A percentile compares a stretch with the other conserved stretches of the same genome.
These are phyloP conservation scores for Zarea fungicola DNA, from an alignment of 2,329 filamentous ascomycete species.

Conservation along the genomic window DNA sequence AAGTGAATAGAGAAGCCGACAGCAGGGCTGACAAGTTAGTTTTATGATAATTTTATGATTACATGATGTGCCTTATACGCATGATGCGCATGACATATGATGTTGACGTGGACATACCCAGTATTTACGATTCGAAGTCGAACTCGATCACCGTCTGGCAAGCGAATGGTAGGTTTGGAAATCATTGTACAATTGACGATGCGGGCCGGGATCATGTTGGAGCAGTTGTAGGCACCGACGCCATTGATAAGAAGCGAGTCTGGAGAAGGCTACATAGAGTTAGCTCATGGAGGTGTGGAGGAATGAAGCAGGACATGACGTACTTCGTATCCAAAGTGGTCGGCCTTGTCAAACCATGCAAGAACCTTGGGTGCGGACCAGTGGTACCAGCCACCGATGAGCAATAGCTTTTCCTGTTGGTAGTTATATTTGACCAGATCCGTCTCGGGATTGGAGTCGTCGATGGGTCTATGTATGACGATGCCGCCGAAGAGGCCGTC, in stretches of 20 bases:
- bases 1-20: slow-evolving; percentile 15
- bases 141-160: slow-evolving; percentile 12
- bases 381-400: slow-evolving; percentile 16
- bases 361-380: slow-evolving; percentile 7
- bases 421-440: slow-evolving; percentile 9
- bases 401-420: slow-evolving; percentile 10
- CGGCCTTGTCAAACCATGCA: slow-evolving; percentile 13
- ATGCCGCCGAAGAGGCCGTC: slow-evolving; percentile 16
- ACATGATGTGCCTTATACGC: too few relatives aligned
- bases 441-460: neutral
- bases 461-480: slow-evolving; percentile 12
- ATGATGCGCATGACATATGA: too few relatives aligned
- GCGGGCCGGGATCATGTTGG: slow-evolving; percentile 17
- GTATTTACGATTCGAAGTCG: slow-evolving; percentile 18
- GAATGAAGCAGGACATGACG: neutral
- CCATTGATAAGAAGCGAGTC: slow-evolving; percentile 16
- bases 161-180: slow-evolving; percentile 8
- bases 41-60: too few relatives aligned
- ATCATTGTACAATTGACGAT: slow-evolving; percentile 13
- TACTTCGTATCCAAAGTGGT: slow-evolving; percentile 15
- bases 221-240: slow-evolving; percentile 15
- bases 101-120: slow-evolving; percentile 13
- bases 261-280: slow-evolving; percentile 14
- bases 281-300: too few relatives aligned
- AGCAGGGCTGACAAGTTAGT: slow-evolving; percentile 9